These are phyloP conservation scores for Phlebopus sp. DNA, from an alignment of 1,284 basidiomycete genomes.

Conservation along the genomic window DNA sequence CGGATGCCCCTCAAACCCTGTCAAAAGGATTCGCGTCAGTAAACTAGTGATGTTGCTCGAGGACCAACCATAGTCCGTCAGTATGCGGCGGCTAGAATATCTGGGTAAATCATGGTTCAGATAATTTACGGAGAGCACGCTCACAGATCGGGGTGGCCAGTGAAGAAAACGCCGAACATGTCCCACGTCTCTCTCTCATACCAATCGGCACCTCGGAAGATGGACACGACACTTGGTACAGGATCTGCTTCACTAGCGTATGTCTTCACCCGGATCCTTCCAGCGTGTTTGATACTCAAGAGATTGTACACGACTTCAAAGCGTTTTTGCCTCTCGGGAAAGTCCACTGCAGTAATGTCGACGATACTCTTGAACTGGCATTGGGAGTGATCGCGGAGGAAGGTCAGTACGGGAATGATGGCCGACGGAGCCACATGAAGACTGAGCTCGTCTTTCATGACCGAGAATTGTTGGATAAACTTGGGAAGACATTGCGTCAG, in stretches of 20 bases:
- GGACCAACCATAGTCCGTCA: constrained; percentile 91
- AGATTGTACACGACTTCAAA: constrained; percentile 99
- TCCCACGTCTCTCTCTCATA: constrained; percentile 99
- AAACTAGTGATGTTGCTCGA: background rate
- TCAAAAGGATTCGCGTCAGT: constrained; percentile 12
- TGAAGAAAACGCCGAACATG: constrained; percentile 96
- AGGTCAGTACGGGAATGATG: constrained; percentile 84
- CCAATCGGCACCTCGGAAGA: constrained; percentile 97
- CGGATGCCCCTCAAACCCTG: constrained; percentile 97
- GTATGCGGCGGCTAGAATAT: constrained; percentile 76
- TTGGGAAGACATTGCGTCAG: constrained; percentile 89
- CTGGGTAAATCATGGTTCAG: constrained; percentile 11
- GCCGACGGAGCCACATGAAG: constrained; percentile 85
- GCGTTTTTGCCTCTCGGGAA: constrained; percentile 87
- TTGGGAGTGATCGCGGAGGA: constrained; percentile 95
- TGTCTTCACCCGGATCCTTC: constrained; percentile 95
- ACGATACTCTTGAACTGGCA: constrained; percentile 93
- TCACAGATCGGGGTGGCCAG: constrained; percentile 93
- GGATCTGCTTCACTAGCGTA: constrained; percentile 96
- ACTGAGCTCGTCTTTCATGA: constrained; percentile 95
- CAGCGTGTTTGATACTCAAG: constrained; percentile 72
- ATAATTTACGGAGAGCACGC: constrained; percentile 27
- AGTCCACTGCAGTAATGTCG: constrained; percentile 96
- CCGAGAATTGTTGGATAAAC: constrained; percentile 96
- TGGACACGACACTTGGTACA: constrained; percentile 78